A percentile compares a stretch with the other conserved stretches of the same genome.
phyloP scores from a whole-genome alignment of 768 basidiomycete genomes.

The Kwoniella heveanensis region DNA sequence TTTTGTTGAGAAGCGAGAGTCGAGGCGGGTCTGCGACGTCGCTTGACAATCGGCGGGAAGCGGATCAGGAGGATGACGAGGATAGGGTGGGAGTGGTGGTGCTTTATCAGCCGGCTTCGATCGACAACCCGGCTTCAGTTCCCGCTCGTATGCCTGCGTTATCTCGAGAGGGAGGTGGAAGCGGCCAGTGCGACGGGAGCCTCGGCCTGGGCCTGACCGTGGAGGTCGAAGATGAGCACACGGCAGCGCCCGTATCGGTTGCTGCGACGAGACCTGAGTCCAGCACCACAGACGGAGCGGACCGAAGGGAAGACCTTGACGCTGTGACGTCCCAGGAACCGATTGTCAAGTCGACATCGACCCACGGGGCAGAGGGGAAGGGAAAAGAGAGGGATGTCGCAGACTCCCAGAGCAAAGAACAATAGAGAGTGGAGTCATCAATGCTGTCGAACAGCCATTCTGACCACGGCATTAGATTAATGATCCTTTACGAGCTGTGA shows the following conservation, averaged over 20 bases:
- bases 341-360: not conserved
- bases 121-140: not conserved
- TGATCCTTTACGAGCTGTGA: not conserved
- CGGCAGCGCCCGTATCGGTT: not conserved
- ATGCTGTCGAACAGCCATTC: not conserved
- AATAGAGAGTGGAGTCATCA: no score
- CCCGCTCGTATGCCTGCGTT: not conserved
- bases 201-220: not conserved
- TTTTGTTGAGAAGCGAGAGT: constrained; percentile 20
- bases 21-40: not conserved
- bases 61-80: constrained; percentile 1
- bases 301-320: no score
- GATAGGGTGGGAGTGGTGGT: not conserved
- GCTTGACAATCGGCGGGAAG: not conserved
- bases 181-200: no score
- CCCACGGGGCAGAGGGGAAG: no score
- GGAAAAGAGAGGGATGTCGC: no score
- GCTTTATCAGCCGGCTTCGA: not conserved
- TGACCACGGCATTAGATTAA: not conserved
- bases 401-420: no score
- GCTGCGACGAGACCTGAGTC: no score
- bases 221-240: not conserved
- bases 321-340: not conserved
- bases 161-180: not conserved
- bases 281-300: no score